Conservation (phyloP, 2,329 filamentous ascomycete genomes). For the Aureobasidium subglaciale region DNA sequence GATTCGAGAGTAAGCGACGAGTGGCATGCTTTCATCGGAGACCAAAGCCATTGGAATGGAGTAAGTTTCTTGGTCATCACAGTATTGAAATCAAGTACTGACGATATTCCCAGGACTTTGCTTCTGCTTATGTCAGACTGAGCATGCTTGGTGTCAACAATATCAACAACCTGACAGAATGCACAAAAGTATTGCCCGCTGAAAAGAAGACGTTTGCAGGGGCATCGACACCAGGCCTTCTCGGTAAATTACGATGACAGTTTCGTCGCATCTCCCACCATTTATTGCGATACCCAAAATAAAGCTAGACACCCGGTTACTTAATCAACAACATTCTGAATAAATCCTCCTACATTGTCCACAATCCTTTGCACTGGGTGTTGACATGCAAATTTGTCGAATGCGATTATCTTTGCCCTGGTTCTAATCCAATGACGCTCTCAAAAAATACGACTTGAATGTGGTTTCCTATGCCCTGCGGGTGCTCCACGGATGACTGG, state of each 20-base stretch:
- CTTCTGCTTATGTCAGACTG: constrained; percentile 21
- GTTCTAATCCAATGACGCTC: too few relatives aligned
- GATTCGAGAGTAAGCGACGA: constrained; percentile 29
- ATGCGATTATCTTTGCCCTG: too few relatives aligned
- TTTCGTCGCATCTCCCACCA: too few relatives aligned
- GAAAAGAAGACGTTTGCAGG: constrained; percentile 7
- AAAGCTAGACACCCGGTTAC: background rate
- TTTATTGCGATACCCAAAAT: background rate
- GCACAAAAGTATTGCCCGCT: constrained; percentile 21
- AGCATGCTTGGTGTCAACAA: constrained; percentile 24
- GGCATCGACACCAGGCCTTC: background rate
- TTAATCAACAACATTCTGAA: too few relatives aligned
- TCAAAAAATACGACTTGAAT: too few relatives aligned
- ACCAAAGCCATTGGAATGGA: constrained; percentile 22
- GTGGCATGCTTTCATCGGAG: constrained; percentile 23
- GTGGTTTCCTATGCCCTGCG: too few relatives aligned
- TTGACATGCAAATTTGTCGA: too few relatives aligned
- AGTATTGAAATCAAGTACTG: background rate
- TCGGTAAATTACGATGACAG: background rate
- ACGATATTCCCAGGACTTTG: constrained; percentile 20
- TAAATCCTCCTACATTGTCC: too few relatives aligned
- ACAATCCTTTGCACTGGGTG: too few relatives aligned
- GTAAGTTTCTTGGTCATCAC: background rate
- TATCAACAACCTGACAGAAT: constrained; percentile 24
- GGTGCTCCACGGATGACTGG: too few relatives aligned